phyloP scores from a whole-genome alignment of 257 asterid genomes.

The Scutellaria barbata region DNA sequence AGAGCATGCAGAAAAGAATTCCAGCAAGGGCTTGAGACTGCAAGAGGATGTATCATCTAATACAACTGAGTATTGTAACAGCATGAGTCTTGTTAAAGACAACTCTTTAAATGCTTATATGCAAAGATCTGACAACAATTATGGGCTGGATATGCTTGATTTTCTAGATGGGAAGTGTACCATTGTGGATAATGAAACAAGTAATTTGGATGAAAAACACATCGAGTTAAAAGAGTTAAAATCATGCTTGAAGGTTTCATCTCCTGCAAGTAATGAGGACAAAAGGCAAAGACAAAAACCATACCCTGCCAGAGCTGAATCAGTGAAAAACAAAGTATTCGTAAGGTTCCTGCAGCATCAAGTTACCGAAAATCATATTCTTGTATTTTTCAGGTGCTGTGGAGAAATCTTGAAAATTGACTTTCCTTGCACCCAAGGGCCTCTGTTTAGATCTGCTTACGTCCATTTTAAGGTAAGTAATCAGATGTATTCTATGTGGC shows the following conservation, averaged over 20 bases:
- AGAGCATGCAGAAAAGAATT: too few species aligned
- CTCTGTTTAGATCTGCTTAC: conserved; percentile 41
- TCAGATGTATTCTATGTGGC: conserved; percentile 6
- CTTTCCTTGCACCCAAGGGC: conserved; percentile 29
- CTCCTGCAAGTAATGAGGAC: conserved; percentile 34
- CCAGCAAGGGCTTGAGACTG: not conserved
- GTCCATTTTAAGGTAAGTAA: conserved; percentile 56
- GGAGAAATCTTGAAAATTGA: conserved; percentile 52
- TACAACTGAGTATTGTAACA: conserved; percentile 14
- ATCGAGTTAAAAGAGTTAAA: conserved; percentile 28
- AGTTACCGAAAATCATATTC: not conserved
- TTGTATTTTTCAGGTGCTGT: conserved; percentile 26
- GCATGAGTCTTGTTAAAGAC: conserved; percentile 22
- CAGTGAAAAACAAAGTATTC: conserved; percentile 43
- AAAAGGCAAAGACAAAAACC: conserved; percentile 31
- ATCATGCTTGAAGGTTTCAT: conserved; percentile 24
- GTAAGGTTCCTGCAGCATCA: conserved; percentile 43
- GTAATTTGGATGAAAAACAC: conserved; percentile 11
- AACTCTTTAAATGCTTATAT: conserved; percentile 26
- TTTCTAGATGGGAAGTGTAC: conserved; percentile 28
- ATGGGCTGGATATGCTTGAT: conserved; percentile 15
- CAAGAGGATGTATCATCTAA: too few species aligned
- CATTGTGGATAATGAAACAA: conserved; percentile 34
- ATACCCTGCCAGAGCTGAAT: conserved; percentile 21
- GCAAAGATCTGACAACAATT: conserved; percentile 31